These are phyloP conservation scores for Yarrowia osloensis DNA, from an alignment of 805 yeast genomes.

Conservation along the genomic window DNA sequence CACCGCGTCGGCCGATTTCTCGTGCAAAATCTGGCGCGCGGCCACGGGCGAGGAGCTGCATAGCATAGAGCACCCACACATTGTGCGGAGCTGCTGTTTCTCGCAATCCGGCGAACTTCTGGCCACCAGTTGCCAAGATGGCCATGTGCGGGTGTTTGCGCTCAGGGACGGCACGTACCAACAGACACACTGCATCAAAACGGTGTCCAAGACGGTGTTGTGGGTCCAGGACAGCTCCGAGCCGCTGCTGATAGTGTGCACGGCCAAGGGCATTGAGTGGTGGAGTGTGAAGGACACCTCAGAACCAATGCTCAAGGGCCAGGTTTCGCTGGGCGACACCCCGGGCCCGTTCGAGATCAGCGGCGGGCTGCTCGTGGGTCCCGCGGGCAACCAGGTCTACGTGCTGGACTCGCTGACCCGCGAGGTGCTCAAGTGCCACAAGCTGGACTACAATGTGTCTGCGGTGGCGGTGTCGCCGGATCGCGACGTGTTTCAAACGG, in stretches of 20 bases:
- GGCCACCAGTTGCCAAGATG: conserved; percentile 25
- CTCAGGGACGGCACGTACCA: not conserved
- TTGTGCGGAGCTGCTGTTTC: conserved; percentile 38
- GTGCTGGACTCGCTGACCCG: conserved; percentile 35
- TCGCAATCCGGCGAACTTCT: not conserved
- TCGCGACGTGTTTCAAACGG: conserved; percentile 37
- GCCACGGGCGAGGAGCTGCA: conserved; percentile 33
- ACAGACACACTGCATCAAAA: conserved; percentile 26
- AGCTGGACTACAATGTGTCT: conserved; percentile 38
- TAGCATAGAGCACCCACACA: conserved; percentile 35
- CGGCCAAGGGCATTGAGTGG: conserved; percentile 38
- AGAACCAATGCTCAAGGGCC: conserved; percentile 20
- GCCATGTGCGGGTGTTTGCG: conserved; percentile 1
- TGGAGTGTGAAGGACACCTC: conserved; percentile 37
- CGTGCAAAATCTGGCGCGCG: conserved; percentile 39
- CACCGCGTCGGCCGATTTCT: conserved; percentile 43
- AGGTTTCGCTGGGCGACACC: conserved; percentile 16
- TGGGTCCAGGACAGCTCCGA: conserved; percentile 6
- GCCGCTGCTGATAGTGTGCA: conserved; percentile 36
- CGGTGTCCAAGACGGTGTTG: conserved; percentile 23
- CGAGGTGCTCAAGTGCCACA: conserved; percentile 32
- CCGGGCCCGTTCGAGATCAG: conserved; percentile 30
- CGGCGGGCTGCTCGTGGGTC: conserved; percentile 36
- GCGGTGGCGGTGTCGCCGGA: conserved; percentile 37
- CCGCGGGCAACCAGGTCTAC: conserved; percentile 37